A percentile compares a stretch with the other conserved stretches of the same genome.
Conservation (phyloP, 176 grass and related monocot genomes). For the Tuctoria greenei region DNA sequence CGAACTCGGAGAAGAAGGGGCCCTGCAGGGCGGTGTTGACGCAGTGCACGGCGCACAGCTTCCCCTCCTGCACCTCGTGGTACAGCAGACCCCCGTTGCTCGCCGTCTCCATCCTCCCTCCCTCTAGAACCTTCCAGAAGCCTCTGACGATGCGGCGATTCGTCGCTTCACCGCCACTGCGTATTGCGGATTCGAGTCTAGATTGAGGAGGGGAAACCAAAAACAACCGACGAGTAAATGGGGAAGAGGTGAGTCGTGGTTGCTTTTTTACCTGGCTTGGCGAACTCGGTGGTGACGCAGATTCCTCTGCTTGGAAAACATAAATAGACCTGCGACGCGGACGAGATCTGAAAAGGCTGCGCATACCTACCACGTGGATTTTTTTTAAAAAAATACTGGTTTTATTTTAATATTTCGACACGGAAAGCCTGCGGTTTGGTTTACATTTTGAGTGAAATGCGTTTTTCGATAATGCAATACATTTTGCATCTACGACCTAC, state of each 20-base stretch:
- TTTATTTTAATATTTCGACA: background rate
- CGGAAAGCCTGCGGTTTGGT: no score
- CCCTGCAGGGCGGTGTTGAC: constrained; percentile 95
- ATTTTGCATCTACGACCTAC: no score
- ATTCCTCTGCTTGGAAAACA: background rate
- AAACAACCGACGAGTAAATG: constrained; percentile 20
- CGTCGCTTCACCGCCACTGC: background rate
- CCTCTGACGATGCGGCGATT: background rate
- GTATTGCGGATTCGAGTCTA: constrained; percentile 31
- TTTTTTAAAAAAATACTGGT: background rate
- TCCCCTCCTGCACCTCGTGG: constrained; percentile 97
- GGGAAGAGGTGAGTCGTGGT: constrained; percentile 15
- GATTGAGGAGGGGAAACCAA: background rate
- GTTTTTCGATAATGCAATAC: no score
- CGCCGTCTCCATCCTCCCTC: constrained; percentile 46
- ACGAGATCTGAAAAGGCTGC: background rate
- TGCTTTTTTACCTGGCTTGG: constrained; percentile 13
- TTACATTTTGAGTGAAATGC: no score
- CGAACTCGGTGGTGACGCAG: background rate
- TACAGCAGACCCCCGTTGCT: constrained; percentile 95
- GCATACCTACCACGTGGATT: constrained; percentile 24
- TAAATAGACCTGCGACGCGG: background rate
- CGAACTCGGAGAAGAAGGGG: constrained; percentile 99
- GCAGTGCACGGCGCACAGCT: constrained; percentile 99
- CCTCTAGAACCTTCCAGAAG: background rate